These are phyloP conservation scores for Tricholomella constricta DNA, from an alignment of 768 basidiomycete genomes.

Conservation along the genomic window DNA sequence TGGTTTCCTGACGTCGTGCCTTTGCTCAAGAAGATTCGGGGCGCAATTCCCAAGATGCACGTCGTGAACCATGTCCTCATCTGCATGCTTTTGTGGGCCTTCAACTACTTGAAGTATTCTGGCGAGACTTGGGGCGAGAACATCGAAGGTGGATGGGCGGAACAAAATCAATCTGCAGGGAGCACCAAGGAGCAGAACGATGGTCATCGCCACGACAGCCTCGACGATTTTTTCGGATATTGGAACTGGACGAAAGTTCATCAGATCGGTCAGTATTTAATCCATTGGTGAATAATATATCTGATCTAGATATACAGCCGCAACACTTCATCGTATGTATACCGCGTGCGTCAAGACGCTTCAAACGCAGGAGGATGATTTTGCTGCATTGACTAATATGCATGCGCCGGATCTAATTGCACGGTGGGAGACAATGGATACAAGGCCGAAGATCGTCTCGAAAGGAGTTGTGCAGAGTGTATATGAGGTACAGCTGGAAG, in stretches of 20 bases:
- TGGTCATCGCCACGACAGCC: slow-evolving; percentile 31
- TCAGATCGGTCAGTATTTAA: slow-evolving; percentile 20
- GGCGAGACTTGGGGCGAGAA: slow-evolving; percentile 29
- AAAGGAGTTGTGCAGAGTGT: neutral
- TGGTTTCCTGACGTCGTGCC: slow-evolving; percentile 16
- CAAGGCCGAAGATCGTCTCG: neutral
- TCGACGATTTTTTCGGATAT: slow-evolving; percentile 24
- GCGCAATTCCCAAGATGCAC: slow-evolving; percentile 32
- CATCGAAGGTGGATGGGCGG: too few species aligned
- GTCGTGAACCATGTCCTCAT: slow-evolving; percentile 24
- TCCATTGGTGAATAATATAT: neutral
- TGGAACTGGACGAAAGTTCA: slow-evolving; percentile 31
- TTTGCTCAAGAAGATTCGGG: slow-evolving; percentile 18
- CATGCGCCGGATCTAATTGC: neutral
- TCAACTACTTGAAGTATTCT: slow-evolving; percentile 25
- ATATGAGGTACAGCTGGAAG: slow-evolving; percentile 1
- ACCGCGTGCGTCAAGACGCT: neutral
- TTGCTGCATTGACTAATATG: neutral
- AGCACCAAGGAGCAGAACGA: slow-evolving; percentile 31
- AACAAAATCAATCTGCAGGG: slow-evolving; percentile 26
- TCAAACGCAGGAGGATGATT: neutral
- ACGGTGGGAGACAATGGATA: slow-evolving; percentile 7
- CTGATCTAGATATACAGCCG: neutral
- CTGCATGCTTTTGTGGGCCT: slow-evolving; percentile 24
- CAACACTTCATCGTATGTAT: neutral